Conservation (phyloP, 2,329 filamentous ascomycete genomes). For the Magnaporthales sp. region DNA sequence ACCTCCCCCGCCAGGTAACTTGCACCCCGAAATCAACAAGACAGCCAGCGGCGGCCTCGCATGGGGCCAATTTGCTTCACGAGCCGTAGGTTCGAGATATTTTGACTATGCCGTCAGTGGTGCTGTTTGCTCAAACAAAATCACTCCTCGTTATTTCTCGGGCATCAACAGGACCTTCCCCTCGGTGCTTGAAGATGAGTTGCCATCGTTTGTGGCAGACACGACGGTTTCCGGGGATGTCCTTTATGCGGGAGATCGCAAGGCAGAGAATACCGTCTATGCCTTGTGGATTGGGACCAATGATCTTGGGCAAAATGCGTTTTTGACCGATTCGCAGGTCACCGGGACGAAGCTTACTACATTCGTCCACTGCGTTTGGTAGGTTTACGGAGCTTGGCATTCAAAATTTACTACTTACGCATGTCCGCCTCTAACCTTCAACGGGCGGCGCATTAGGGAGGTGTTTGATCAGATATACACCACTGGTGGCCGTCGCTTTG, state of each 20-base stretch:
- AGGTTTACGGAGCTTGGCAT: slow-evolving; percentile 19
- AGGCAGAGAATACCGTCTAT: slow-evolving; percentile 57
- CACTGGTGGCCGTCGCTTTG: slow-evolving; percentile 60
- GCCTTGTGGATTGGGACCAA: slow-evolving; percentile 77
- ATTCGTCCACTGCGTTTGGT: slow-evolving; percentile 62
- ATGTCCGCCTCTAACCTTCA: background rate
- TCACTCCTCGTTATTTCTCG: slow-evolving; percentile 47
- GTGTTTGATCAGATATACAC: slow-evolving; percentile 53
- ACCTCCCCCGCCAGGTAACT: slow-evolving; percentile 51
- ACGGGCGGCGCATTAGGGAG: background rate
- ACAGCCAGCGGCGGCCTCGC: slow-evolving; percentile 57
- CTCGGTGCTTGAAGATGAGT: slow-evolving; percentile 51
- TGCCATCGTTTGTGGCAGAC: slow-evolving; percentile 48
- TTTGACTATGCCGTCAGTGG: slow-evolving; percentile 67
- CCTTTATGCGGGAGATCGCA: slow-evolving; percentile 32
- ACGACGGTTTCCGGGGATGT: slow-evolving; percentile 22
- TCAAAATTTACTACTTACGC: background rate
- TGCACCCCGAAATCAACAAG: slow-evolving; percentile 33
- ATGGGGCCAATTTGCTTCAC: slow-evolving; percentile 60
- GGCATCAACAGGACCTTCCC: slow-evolving; percentile 49
- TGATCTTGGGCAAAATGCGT: slow-evolving; percentile 56
- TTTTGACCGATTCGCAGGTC: slow-evolving; percentile 57
- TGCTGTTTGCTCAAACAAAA: slow-evolving; percentile 62
- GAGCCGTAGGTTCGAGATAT: slow-evolving; percentile 45
- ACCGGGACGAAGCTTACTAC: slow-evolving; percentile 50